Conservation (phyloP, 306 rosid genomes). For the Quercus glauca region DNA sequence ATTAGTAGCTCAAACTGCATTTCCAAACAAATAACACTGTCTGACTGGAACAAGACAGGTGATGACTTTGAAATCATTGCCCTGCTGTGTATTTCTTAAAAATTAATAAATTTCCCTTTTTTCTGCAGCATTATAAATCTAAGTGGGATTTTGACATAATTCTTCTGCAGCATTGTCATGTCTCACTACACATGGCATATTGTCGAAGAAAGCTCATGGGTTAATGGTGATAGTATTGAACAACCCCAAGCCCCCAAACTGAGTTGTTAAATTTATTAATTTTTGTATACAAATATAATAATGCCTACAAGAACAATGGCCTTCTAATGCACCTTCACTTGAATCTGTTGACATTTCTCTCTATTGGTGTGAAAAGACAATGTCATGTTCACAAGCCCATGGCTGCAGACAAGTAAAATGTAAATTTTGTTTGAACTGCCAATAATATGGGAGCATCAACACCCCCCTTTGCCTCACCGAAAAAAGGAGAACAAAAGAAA, state of each 20-base stretch:
- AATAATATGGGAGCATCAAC: too few relatives aligned
- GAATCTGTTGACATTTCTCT: too few relatives aligned
- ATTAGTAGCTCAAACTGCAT: too few relatives aligned
- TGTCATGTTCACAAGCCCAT: not conserved
- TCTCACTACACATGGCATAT: constrained; percentile 94
- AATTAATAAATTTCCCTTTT: not conserved
- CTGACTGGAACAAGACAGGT: not conserved
- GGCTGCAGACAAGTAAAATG: not conserved
- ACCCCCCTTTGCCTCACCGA: too few relatives aligned
- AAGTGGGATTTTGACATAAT: constrained; percentile 84
- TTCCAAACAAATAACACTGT: too few relatives aligned
- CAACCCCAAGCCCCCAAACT: not conserved
- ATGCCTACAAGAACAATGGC: too few relatives aligned
- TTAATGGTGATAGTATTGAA: not conserved
- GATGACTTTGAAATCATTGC: not conserved
- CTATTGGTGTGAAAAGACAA: too few relatives aligned
- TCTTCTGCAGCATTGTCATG: constrained; percentile 89
- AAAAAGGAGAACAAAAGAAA: too few relatives aligned
- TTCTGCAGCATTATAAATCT: constrained; percentile 64
- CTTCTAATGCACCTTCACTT: too few relatives aligned
- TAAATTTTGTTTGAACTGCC: too few relatives aligned
- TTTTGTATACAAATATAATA: too few relatives aligned
- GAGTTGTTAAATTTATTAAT: not conserved
- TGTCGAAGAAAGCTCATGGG: constrained; percentile 75
- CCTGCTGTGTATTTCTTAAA: not conserved